Base-by-base conservation (phyloP, 345 rosid species). In the Eucalyptus virginea region DNA sequence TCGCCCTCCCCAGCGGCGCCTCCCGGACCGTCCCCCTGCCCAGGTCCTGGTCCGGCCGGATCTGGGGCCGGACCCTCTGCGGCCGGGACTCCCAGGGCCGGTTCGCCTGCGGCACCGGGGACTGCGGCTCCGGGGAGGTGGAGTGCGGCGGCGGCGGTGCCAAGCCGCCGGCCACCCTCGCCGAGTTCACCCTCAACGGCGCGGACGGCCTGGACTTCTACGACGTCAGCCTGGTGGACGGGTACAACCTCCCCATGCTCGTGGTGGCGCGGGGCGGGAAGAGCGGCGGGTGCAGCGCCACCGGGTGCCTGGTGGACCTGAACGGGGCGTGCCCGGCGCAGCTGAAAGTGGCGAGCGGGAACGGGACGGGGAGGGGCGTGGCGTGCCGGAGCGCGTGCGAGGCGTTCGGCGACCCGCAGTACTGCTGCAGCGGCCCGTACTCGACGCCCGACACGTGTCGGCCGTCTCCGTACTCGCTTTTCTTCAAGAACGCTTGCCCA, bases 301-400 rank as follows among this genome's bases (percentile, higher is more conserved):
- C 98, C 7, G 98, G 99, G 23, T 98, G 99, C 88, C 93, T 98
- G 81, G 91, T 97, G 9, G 97, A 98, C 91, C 91, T 98, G 49
- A 98, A 98, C 94, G 94, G 94, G 5, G 97, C 94, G 52, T 97
- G 99, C 85, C 99, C 98, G 11, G 50, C 89, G 86, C 96, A 94
- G 67, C 88, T 98, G 49, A 93, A 88, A 77, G 77, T 95, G 90
- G 92, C 93, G 87, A 93, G 93, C 89, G 93, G 42, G 23, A 80
- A 87, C 23, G 51, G 88, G 19, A 89, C 81, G 49, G 81, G 88
- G 67, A 47, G 48, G 37, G 86, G 50, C n/a, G 86, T 89, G 21
- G 99, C 94, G 5, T 98, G 99, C 86, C 92, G 96, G 80, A 96
- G 99, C 94, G 99, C 99, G 89, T 97, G 99, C 83, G 98, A 97